Base-by-base conservation (phyloP, 495 filamentous ascomycete genomes). In the Xylaria cubensis region DNA sequence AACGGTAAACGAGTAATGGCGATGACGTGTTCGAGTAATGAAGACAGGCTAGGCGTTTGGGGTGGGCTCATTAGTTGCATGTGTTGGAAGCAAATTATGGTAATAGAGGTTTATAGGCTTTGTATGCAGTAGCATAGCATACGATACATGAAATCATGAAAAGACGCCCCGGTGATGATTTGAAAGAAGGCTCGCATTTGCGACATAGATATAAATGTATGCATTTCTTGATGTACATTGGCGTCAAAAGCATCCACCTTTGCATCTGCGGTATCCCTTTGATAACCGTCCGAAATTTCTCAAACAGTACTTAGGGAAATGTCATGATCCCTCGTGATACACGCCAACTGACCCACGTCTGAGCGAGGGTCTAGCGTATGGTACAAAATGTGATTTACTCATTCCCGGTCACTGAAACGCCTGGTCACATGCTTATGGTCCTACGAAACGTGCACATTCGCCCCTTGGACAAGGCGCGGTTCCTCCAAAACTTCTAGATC, bases 41-140 rank as follows among this genome's bases (percentile, higher is more conserved):
- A 71, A 66, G 24, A 74, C 66, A 64, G 62, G 59, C 66, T 4
- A 69, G 77, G 77, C 77, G 77, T 79, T 79, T 67, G 65, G 72
- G 73, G 34, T 61, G 59, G 64, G 72, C 44, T 70, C 46, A 72
- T 69, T 73, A 75, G 65, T 67, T 66, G 70, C 63, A 72, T 67
- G 34, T 71, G 61, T 50, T 72, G 39, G 71, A 64, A 70, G 74
- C 65, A 64, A 72, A 59, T 46, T 62, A 67, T 39, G 74, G 75
- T 77, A 77, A 76, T 76, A 78, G 66, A 71, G 64, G 41, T 50
- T 46, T 64, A 24, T 70, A 46, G 65, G 59, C 9, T 17, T 46
- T 44, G 15, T 36, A 65, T 55, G 36, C 51, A 39, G 48, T 46
- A 62, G 46, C 55, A 46, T 50, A 41, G 51, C 53, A 66, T 59